A percentile compares a stretch with the other conserved stretches of the same genome.
These are phyloP conservation scores for Chytriomyces sp. DNA, from an alignment of 192 early-diverging fungal genomes.

Conservation along the genomic window DNA sequence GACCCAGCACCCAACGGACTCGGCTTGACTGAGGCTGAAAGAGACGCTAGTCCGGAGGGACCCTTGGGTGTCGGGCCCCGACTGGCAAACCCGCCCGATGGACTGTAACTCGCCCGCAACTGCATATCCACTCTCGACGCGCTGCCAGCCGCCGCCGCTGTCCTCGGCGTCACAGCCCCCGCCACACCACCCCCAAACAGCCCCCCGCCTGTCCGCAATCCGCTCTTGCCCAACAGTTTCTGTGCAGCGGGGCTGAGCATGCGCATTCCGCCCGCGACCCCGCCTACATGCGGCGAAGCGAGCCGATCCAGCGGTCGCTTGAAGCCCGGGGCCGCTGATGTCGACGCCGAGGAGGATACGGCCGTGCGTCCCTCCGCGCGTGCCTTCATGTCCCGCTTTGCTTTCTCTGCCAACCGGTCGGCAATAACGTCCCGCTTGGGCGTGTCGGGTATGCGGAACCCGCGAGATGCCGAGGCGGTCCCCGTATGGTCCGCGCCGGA, in stretches of 20 bases:
- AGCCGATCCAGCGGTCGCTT: background rate
- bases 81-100: background rate
- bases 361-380: constrained; percentile 1
- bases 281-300: background rate
- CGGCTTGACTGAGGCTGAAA: background rate
- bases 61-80: background rate
- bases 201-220: background rate
- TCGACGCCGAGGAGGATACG: background rate
- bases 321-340: background rate
- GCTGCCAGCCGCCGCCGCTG: background rate
- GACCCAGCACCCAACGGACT: background rate
- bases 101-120: constrained; percentile 18
- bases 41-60: too few relatives aligned
- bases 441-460: constrained; percentile 63
- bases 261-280: background rate
- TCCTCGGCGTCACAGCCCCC: too few relatives aligned
- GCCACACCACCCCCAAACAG: background rate
- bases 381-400: constrained; percentile 27
- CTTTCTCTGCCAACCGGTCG: constrained; percentile 62
- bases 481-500: constrained; percentile 28
- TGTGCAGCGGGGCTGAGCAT: constrained; percentile 14
- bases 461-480: constrained; percentile 34
- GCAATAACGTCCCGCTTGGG: constrained; percentile 67
- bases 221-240: background rate
- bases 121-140: constrained; percentile 6